phyloP scores from a whole-genome alignment of 495 filamentous ascomycete species.

The Neurospora sp. region DNA sequence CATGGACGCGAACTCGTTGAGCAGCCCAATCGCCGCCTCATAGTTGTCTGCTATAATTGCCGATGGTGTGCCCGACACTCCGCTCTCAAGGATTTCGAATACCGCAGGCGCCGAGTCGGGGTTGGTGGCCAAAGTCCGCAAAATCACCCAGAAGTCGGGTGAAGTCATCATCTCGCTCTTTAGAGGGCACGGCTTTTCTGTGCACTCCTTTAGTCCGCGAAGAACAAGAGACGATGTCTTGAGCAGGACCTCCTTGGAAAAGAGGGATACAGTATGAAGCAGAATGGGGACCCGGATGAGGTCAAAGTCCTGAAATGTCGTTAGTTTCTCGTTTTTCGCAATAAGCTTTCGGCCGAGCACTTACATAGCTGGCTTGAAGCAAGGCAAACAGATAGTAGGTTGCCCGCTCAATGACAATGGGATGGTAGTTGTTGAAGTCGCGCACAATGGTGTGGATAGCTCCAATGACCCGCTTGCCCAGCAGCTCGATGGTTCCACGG shows the following conservation, averaged over 20 bases:
- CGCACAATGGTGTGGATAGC: constrained; percentile 72
- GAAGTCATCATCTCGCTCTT: constrained; percentile 89
- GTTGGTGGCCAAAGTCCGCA: constrained; percentile 61
- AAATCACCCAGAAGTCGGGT: constrained; percentile 93
- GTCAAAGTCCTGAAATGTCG: constrained; percentile 58
- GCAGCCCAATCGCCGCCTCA: constrained; percentile 66
- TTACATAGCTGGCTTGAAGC: constrained; percentile 78
- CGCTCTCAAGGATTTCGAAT: constrained; percentile 74
- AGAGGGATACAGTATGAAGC: constrained; percentile 81
- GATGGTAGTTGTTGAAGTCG: constrained; percentile 67
- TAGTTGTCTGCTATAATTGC: constrained; percentile 94
- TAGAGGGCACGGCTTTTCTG: constrained; percentile 62
- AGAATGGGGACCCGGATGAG: constrained; percentile 89
- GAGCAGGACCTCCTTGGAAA: constrained; percentile 65
- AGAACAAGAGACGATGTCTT: constrained; percentile 66
- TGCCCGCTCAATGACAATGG: constrained; percentile 68
- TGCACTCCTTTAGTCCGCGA: constrained; percentile 70
- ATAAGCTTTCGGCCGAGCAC: constrained; percentile 15
- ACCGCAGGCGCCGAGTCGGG: constrained; percentile 62
- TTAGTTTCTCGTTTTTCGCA: constrained; percentile 8
- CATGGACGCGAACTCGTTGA: constrained; percentile 84
- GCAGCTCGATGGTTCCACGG: constrained; percentile 51
- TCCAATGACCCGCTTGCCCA: constrained; percentile 71
- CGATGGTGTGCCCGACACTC: constrained; percentile 50
- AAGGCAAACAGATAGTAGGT: constrained; percentile 80